phyloP scores from a whole-genome alignment of 805 yeast genomes.

The Naumovozyma castellii region DNA sequence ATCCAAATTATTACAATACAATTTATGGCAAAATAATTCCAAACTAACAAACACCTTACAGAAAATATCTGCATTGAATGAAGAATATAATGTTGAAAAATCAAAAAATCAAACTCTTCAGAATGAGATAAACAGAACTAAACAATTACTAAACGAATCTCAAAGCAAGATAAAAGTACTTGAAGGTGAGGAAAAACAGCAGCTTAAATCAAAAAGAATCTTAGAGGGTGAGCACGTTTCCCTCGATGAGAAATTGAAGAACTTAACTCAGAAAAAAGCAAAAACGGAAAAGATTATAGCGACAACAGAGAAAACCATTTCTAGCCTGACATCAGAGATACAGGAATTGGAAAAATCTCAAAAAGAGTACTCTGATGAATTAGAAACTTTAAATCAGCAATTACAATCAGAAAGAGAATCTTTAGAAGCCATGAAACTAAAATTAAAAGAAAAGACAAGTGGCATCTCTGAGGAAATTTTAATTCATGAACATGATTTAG shows the following conservation, averaged over 20 bases:
- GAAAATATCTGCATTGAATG: constrained; percentile 33
- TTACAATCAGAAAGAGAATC: constrained; percentile 44
- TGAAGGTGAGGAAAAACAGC: constrained; percentile 24
- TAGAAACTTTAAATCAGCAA: constrained; percentile 36
- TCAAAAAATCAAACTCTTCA: constrained; percentile 34
- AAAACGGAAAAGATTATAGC: constrained; percentile 49
- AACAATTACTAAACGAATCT: constrained; percentile 24
- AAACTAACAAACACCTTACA: constrained; percentile 33
- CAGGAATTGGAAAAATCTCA: constrained; percentile 38
- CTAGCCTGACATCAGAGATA: constrained; percentile 39
- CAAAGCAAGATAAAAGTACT: constrained; percentile 16
- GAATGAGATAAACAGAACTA: constrained; percentile 29
- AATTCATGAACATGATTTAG: constrained; percentile 50
- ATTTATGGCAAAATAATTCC: constrained; percentile 33
- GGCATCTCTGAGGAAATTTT: constrained; percentile 58
- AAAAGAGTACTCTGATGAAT: constrained; percentile 35
- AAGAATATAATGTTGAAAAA: constrained; percentile 36
- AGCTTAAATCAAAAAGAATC: constrained; percentile 22
- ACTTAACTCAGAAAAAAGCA: constrained; percentile 45
- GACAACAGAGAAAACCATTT: constrained; percentile 37
- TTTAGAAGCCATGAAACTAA: constrained; percentile 55
- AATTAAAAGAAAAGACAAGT: constrained; percentile 66
- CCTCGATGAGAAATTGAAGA: constrained; percentile 67
- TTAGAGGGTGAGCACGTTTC: constrained; percentile 54
- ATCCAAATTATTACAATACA: constrained; percentile 48